Evolutionary conservation across 2,329 filamentous ascomycete species (phyloP).

Genomic region (Chaetothyriales sp.): DNA sequence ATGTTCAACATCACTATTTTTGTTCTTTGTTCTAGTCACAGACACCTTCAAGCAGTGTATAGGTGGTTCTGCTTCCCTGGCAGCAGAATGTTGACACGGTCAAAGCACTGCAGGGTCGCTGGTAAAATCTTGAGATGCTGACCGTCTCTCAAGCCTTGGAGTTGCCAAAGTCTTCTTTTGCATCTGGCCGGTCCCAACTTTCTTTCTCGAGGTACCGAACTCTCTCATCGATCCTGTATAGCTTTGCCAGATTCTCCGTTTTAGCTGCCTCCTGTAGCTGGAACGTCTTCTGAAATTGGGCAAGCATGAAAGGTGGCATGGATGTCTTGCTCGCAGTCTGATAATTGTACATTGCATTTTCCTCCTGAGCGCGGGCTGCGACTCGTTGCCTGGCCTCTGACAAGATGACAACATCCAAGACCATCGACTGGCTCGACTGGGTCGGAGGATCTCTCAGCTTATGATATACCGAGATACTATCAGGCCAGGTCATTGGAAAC

Average conservation of each 20-base stretch:
- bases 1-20: not conserved
- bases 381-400: slow-evolving; percentile 59
- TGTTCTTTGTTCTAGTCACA: not conserved
- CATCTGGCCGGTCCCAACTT: slow-evolving; percentile 59
- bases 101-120: not conserved
- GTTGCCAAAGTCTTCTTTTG: slow-evolving; percentile 52
- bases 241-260: slow-evolving; percentile 35
- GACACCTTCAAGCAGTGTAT: not conserved
- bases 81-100: too few relatives aligned
- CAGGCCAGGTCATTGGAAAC: slow-evolving; percentile 74
- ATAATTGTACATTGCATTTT: slow-evolving; percentile 69
- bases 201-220: slow-evolving; percentile 51
- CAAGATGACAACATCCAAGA: slow-evolving; percentile 49
- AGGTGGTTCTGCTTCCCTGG: not conserved
- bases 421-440: slow-evolving; percentile 36
- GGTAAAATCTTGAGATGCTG: not conserved
- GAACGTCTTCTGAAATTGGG: slow-evolving; percentile 45
- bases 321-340: slow-evolving; percentile 39
- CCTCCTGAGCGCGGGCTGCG: slow-evolving; percentile 61
- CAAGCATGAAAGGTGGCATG: slow-evolving; percentile 46
- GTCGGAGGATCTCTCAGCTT: slow-evolving; percentile 47
- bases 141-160: not conserved
- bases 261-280: slow-evolving; percentile 46
- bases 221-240: slow-evolving; percentile 40
- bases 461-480: slow-evolving; percentile 70